Base-by-base conservation (phyloP, 345 rosid species). In the Melaleuca alternifolia region DNA sequence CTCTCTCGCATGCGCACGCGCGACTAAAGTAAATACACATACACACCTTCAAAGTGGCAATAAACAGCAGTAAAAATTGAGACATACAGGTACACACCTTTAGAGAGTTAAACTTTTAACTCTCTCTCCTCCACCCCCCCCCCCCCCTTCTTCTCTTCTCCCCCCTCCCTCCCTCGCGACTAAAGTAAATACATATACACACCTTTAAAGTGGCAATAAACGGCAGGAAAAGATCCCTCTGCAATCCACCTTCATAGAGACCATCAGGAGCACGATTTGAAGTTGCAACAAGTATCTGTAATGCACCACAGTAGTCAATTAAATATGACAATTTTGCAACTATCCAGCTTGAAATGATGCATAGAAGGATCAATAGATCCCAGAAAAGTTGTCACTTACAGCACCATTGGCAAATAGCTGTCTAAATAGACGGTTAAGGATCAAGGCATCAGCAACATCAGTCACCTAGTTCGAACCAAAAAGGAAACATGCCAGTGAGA, bases 401-500 rank as follows among this genome's bases (percentile, higher is more conserved):
- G 93, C 89, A n/a, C 99, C 99, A 91, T 95, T 92, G 89, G 89
- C 91, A 90, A 94, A 97, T 83, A 97, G 89, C 87, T 97, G 98
- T 88, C 94, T 50, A 51, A 94, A 97, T 54, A 97, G 96, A 71
- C 99, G 93, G 86, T 97, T 95, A 56, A 96, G 93, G 87, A 97
- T 97, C 91, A 97, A 89, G 85, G 99, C 99, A 93, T 97, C 99
- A 86, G 99, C 99, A 87, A 97, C 99, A 87, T 97, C 99, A 92
- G 90, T 96, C 85, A 97, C 99, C 99, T 97, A 84, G 76, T 20
- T 53, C 85, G 61, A 52, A 57, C 85, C 85, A 91, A 81, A 90
- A 57, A 82, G 10, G 76, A 51, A 65, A 44, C 48, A 18, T 6
- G 26, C 81, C 81, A 18, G 26, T 71, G 18, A 71, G 81, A 37